Percentiles rank a stretch among this genome's conserved stretches.
These are phyloP conservation scores for Ceratobasidium sp. DNA, from an alignment of 1,284 basidiomycete species.

Conservation along the genomic window DNA sequence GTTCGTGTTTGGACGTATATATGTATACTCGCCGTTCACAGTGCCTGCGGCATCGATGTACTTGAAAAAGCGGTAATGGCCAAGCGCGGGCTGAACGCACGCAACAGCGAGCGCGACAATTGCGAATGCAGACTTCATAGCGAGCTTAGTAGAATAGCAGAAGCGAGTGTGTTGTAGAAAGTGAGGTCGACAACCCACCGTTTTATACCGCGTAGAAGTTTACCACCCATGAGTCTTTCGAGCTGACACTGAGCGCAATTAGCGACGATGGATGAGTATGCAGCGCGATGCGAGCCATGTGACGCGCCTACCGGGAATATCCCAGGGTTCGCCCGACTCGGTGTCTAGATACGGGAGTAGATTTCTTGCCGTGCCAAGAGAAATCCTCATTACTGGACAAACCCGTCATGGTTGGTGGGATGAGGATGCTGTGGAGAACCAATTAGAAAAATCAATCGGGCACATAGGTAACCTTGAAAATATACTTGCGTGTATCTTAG, in stretches of 20 bases:
- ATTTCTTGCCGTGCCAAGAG: too few relatives aligned
- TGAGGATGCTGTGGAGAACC: too few relatives aligned
- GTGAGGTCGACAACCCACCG: too few relatives aligned
- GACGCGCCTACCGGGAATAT: slow-evolving; percentile 17
- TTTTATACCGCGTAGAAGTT: slow-evolving; percentile 8
- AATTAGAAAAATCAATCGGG: too few relatives aligned
- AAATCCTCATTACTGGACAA: too few relatives aligned
- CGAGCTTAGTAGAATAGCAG: background rate
- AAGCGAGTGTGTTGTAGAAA: background rate
- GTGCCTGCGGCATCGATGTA: slow-evolving; percentile 18
- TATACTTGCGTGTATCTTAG: too few relatives aligned
- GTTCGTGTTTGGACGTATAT: slow-evolving; percentile 42
- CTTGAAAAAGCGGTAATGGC: slow-evolving; percentile 39
- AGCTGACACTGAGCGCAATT: background rate
- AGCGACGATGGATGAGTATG: too few relatives aligned
- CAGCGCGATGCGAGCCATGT: too few relatives aligned
- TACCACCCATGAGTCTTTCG: background rate
- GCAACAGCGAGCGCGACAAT: slow-evolving; percentile 31
- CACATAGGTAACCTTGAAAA: too few relatives aligned
- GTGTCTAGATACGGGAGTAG: too few relatives aligned
- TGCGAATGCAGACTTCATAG: slow-evolving; percentile 39
- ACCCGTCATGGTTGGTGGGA: too few relatives aligned
- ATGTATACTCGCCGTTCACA: slow-evolving; percentile 29
- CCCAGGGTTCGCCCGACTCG: slow-evolving; percentile 29
- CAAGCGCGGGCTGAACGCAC: slow-evolving; percentile 29